These are phyloP conservation scores for Rhodosorus marinus DNA, from an alignment of 23 red algal species.

Conservation along the genomic window DNA sequence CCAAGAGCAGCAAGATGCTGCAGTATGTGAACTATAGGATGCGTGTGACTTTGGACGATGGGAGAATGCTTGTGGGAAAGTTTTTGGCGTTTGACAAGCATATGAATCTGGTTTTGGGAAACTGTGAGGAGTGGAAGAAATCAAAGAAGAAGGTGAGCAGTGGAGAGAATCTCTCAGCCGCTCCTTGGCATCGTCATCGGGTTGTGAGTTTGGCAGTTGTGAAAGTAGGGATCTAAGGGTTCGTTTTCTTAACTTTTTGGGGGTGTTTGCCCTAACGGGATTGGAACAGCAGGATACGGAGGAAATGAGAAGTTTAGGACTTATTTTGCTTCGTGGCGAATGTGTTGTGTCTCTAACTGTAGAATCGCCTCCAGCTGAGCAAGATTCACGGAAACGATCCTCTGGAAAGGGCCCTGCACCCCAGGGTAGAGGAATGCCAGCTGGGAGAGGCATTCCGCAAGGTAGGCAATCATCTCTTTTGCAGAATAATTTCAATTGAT, in stretches of 20 bases:
- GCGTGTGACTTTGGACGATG: slow-evolving; percentile 54
- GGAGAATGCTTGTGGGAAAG: slow-evolving; percentile 44
- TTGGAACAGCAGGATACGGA: too few species aligned
- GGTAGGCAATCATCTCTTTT: too few species aligned
- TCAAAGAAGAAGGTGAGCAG: background rate
- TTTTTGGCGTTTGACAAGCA: slow-evolving; percentile 90
- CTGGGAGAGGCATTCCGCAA: too few species aligned
- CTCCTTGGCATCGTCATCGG: slow-evolving; percentile 13
- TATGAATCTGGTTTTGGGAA: slow-evolving; percentile 72
- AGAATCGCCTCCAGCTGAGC: slow-evolving; percentile 29
- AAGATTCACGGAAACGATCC: background rate
- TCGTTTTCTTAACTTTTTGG: too few species aligned
- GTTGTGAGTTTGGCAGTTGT: too few species aligned
- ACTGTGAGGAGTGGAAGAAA: slow-evolving; percentile 24
- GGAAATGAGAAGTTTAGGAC: slow-evolving; percentile 51
- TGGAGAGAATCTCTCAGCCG: slow-evolving; percentile 1
- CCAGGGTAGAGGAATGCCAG: too few species aligned
- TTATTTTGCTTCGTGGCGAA: slow-evolving; percentile 66
- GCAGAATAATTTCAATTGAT: too few species aligned
- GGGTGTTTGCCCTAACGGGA: too few species aligned
- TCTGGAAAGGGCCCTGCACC: too few species aligned
- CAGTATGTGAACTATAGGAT: slow-evolving; percentile 84
- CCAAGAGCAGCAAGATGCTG: slow-evolving; percentile 71
- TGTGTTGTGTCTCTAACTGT: slow-evolving; percentile 72
- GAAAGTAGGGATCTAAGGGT: too few species aligned